Conservation (phyloP, 148 eudicot species). For the Cornus controversa region DNA sequence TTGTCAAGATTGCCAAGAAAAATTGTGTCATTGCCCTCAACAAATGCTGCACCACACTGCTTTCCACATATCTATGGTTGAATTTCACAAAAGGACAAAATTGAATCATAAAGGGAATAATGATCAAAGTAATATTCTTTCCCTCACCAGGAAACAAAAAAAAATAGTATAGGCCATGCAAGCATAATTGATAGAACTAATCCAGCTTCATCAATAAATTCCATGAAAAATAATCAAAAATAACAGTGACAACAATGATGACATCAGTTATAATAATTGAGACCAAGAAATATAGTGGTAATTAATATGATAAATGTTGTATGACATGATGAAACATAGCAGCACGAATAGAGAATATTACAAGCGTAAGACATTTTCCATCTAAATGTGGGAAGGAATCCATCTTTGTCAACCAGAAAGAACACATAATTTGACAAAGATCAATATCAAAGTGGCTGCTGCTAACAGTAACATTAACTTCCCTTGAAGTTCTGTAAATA, state of each 20-base stretch:
- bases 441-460: not conserved
- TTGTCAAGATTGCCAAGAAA: conserved; percentile 66
- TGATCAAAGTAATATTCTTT: not conserved
- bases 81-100: conserved; percentile 16
- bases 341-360: no score
- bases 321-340: no score
- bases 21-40: conserved; percentile 67
- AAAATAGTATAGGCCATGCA: not conserved
- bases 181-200: not conserved
- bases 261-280: no score
- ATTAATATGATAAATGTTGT: not conserved
- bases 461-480: not conserved
- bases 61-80: conserved; percentile 56
- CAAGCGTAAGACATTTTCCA: not conserved
- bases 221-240: not conserved
- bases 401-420: not conserved
- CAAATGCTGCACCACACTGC: conserved; percentile 43
- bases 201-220: not conserved
- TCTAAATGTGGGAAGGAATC: not conserved
- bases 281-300: no score
- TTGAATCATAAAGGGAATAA: not conserved
- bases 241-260: not conserved
- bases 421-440: no score
- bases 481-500: not conserved
- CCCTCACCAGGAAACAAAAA: no score